Evolutionary conservation across 1,284 basidiomycete species (phyloP).

Genomic region (Tylopilus sp.): DNA sequence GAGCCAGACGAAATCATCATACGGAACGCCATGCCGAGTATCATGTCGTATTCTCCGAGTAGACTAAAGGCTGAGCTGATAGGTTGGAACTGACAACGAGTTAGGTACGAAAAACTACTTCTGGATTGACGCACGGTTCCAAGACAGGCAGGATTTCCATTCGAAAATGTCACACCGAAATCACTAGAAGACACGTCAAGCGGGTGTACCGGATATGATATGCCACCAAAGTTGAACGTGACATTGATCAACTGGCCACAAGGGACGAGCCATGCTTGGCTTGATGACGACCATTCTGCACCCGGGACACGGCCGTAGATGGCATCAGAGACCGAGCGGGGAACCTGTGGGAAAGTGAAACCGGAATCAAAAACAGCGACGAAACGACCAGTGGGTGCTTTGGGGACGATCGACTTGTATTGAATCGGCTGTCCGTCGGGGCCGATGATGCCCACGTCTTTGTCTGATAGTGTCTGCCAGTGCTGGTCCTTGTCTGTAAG

Average conservation of each 20-base stretch:
- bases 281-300: constrained; percentile 57
- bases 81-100: constrained; percentile 61
- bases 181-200: constrained; percentile 68
- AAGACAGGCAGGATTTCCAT: constrained; percentile 61
- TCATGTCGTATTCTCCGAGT: constrained; percentile 74
- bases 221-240: constrained; percentile 66
- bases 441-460: constrained; percentile 57
- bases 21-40: constrained; percentile 79
- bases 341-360: constrained; percentile 67
- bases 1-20: constrained; percentile 26
- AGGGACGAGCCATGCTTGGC: constrained; percentile 67
- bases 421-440: constrained; percentile 65
- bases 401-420: constrained; percentile 63
- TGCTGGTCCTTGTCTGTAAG: constrained; percentile 59
- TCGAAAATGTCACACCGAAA: constrained; percentile 49
- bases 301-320: constrained; percentile 78
- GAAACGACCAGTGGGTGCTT: constrained; percentile 55
- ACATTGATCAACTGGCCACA: constrained; percentile 69
- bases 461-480: constrained; percentile 71
- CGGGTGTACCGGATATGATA: constrained; percentile 66
- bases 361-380: constrained; percentile 77
- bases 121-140: constrained; percentile 53
- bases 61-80: constrained; percentile 76
- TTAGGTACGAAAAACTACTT: constrained; percentile 3
- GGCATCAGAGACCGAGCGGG: constrained; percentile 68